Evolutionary conservation across 257 asterid genomes (phyloP).

Genomic region (Solanum habrochaites): DNA sequence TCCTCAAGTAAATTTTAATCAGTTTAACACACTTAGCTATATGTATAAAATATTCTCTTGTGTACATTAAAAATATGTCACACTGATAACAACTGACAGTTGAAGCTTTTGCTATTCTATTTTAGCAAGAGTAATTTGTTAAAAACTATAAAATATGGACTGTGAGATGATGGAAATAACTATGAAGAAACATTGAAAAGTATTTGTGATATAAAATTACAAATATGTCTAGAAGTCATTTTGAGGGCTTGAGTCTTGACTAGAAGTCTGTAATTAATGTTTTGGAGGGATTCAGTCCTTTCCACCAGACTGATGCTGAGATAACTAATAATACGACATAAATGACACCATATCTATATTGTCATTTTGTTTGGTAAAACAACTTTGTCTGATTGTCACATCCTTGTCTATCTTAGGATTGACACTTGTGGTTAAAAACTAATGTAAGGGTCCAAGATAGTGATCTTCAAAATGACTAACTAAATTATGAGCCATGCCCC

Average conservation of each 20-base stretch:
- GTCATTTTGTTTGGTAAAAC: background rate
- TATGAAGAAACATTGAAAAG: too few species aligned
- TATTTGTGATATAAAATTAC: too few species aligned
- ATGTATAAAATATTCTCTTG: background rate
- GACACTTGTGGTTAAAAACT: background rate
- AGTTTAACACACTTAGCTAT: background rate
- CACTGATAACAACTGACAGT: background rate
- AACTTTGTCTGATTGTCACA: background rate
- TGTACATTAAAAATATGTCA: background rate
- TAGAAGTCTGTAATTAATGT: too few species aligned
- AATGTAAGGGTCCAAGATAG: background rate
- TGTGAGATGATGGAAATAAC: too few species aligned
- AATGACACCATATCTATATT: background rate
- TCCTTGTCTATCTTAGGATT: background rate
- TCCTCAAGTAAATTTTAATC: background rate
- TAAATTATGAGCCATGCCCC: background rate
- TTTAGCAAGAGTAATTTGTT: too few species aligned
- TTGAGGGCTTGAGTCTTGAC: background rate
- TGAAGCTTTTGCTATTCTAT: too few species aligned
- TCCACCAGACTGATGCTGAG: background rate
- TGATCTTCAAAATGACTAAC: background rate
- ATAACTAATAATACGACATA: background rate
- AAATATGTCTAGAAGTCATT: background rate
- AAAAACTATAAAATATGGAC: too few species aligned
- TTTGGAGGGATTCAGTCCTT: too few species aligned